Conservation (phyloP, 148 eudicot genomes). For the Fagopyrum esculentum region DNA sequence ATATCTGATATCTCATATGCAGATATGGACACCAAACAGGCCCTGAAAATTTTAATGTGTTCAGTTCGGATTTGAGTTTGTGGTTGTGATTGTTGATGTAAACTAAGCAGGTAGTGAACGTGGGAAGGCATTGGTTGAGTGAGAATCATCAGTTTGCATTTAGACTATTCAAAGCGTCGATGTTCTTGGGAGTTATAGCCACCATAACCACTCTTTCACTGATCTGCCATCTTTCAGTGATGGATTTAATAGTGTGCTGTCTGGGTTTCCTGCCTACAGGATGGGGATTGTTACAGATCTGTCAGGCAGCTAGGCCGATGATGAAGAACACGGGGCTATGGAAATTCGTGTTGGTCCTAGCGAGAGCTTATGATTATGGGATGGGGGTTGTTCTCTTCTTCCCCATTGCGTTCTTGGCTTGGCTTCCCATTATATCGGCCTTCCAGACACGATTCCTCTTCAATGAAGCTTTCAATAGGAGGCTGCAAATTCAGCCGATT, state of each 20-base stretch:
- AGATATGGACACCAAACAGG: too few species aligned
- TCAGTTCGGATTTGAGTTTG: too few species aligned
- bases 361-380: conserved; percentile 71
- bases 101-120: conserved; percentile 31
- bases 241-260: conserved; percentile 76
- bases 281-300: conserved; percentile 90
- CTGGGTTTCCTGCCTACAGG: conserved; percentile 91
- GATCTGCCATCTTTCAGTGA: conserved; percentile 56
- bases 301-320: conserved; percentile 60
- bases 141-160: conserved; percentile 66
- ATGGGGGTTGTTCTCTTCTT: conserved; percentile 82
- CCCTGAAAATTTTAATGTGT: too few species aligned
- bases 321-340: conserved; percentile 53
- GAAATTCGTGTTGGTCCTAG: conserved; percentile 63
- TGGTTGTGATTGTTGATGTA: too few species aligned
- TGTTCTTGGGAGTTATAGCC: conserved; percentile 63
- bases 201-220: conserved; percentile 56
- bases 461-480: conserved; percentile 86
- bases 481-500: conserved; percentile 72
- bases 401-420: conserved; percentile 77
- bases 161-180: conserved; percentile 72
- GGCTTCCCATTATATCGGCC: conserved; percentile 87
- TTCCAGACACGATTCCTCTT: conserved; percentile 93
- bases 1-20: too few species aligned
- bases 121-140: conserved; percentile 59